Evolutionary conservation across 805 yeast species (phyloP).

Genomic region (Hermanozyma aechmeae): DNA sequence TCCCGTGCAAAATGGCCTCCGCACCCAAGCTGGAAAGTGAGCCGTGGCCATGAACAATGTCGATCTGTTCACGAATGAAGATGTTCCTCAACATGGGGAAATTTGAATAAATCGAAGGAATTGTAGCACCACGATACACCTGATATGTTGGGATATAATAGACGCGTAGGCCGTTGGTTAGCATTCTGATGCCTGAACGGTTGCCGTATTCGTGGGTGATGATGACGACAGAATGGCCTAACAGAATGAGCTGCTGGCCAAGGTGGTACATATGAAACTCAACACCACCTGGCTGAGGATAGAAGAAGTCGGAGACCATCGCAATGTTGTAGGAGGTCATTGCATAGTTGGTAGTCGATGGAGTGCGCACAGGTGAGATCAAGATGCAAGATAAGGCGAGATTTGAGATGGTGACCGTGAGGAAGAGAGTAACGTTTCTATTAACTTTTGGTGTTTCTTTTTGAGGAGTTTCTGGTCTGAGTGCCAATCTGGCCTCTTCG

Average conservation of each 20-base stretch:
- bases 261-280: constrained; percentile 91
- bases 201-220: constrained; percentile 85
- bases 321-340: constrained; percentile 24
- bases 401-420: no score
- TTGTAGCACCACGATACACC: constrained; percentile 73
- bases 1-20: constrained; percentile 85
- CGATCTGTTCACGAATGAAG: constrained; percentile 73
- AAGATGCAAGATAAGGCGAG: no score
- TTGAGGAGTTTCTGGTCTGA: no score
- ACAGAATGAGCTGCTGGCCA: constrained; percentile 67
- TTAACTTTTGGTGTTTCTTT: no score
- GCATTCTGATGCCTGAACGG: constrained; percentile 70
- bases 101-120: constrained; percentile 83
- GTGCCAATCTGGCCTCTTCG: no score
- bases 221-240: constrained; percentile 80
- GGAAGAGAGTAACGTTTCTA: no score
- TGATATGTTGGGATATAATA: constrained; percentile 81
- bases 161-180: constrained; percentile 87
- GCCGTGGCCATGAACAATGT: constrained; percentile 94
- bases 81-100: constrained; percentile 83
- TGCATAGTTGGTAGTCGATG: no score
- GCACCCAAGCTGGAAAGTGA: constrained; percentile 79
- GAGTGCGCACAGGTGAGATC: no score
- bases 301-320: constrained; percentile 95
- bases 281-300: constrained; percentile 98